phyloP scores from a whole-genome alignment of 331 rosid species.

The Malus hybrid region DNA sequence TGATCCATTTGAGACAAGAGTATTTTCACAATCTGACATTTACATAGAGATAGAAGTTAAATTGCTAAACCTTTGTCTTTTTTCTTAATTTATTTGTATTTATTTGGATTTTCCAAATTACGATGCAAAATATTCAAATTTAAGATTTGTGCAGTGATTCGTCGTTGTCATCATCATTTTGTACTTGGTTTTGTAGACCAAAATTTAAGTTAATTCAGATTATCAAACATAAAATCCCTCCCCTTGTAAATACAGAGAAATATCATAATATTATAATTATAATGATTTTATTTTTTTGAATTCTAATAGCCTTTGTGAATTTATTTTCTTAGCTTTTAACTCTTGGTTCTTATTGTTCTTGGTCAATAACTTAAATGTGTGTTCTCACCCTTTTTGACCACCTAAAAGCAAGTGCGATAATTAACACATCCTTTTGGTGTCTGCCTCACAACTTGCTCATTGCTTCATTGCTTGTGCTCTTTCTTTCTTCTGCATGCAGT shows the following conservation, averaged over 20 bases:
- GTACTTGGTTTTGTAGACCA: neutral
- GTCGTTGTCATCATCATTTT: neutral
- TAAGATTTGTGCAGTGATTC: neutral
- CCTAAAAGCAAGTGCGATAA: slow-evolving; percentile 12
- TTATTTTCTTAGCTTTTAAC: neutral
- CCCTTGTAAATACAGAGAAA: no score
- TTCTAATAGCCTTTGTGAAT: no score
- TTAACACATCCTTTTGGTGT: neutral
- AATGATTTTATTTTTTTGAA: no score
- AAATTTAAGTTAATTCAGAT: neutral
- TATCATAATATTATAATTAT: no score
- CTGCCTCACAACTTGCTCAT: neutral
- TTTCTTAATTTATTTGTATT: neutral
- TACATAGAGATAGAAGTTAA: neutral
- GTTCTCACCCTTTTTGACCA: slow-evolving; percentile 29
- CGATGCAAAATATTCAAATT: neutral
- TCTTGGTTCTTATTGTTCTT: neutral
- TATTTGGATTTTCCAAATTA: neutral
- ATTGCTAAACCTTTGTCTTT: neutral
- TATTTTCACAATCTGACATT: neutral
- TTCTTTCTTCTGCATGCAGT: neutral
- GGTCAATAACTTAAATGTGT: slow-evolving; percentile 15
- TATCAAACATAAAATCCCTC: no score
- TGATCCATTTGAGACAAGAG: neutral
- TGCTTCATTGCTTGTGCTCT: neutral